Base-by-base conservation (phyloP, 1,139 yeast species). In the Hyphopichia fennica region DNA sequence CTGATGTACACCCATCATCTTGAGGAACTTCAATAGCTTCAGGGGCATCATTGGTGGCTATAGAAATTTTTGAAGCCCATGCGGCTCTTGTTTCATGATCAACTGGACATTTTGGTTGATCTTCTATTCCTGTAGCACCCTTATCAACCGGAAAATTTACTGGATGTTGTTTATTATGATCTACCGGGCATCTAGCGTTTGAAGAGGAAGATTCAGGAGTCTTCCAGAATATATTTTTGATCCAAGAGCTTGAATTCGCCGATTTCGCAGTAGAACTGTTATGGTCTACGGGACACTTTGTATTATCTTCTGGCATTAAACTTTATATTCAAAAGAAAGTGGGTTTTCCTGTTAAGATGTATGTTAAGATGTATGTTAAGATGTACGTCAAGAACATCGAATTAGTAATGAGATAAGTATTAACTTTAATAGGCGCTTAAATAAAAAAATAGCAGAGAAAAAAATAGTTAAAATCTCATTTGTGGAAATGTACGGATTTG, bases 101-200 rank as follows among this genome's bases (percentile, higher is more conserved):
- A 16, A 84, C 90, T 1, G 91, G 91, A 57, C 91, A 84, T 48
- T 68, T 73, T 2, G 72, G 69, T 50, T 68, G 63, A 8, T 62
- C 64, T 19, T 41, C 13, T 7, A n/a, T 7, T 9, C 11, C 28
- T 11, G 9, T n/a, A 11, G 11, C 13, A 4, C 6, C 23, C 9
- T 22, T 22, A 22, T 20, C 5, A 20, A 20, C 48, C 7, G 38
- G 30, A 27, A n/a, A 11, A 27, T 11, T n/a, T 27, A 23, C 27
- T 23, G 7, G 27, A 8, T 23, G 7, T 28, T 15, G 10, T 18
- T 32, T 8, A 28, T 13, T n/a, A 27, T 27, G n/a, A 13, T 28
- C 31, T n/a, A 28, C 27, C 3, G 35, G 35, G 20, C 35, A 33
- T 31, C 8, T n/a, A 9, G 34, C 7, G 11, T 8, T 16, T 17